phyloP scores from a whole-genome alignment of 495 filamentous ascomycete genomes.

The Aspergillus sclerotiicarbonarius region DNA sequence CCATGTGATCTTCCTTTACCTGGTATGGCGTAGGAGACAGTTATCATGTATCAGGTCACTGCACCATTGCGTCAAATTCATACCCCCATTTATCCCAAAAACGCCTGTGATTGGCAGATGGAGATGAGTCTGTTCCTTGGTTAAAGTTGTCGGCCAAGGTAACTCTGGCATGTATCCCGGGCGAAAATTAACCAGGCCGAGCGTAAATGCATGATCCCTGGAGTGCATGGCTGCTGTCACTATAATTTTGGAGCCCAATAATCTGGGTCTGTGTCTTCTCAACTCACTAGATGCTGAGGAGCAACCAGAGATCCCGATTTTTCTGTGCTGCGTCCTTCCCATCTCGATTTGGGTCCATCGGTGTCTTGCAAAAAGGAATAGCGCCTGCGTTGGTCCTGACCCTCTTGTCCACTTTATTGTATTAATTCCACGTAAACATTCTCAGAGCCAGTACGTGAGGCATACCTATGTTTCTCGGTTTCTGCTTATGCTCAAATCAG shows the following conservation, averaged over 20 bases:
- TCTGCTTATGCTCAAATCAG: background rate
- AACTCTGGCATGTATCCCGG: background rate
- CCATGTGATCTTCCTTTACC: conserved; percentile 2
- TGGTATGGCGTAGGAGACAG: background rate
- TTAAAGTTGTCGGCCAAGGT: background rate
- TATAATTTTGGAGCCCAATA: background rate
- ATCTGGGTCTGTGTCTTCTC: background rate
- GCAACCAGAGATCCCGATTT: background rate
- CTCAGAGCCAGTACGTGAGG: background rate
- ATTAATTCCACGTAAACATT: background rate
- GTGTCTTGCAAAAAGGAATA: background rate
- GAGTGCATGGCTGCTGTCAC: background rate
- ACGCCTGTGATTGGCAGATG: background rate
- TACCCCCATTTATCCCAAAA: background rate
- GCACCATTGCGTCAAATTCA: conserved; percentile 1
- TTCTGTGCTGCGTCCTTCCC: background rate
- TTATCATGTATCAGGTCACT: background rate
- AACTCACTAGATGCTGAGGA: background rate
- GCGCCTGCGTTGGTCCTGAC: background rate
- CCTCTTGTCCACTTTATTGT: background rate
- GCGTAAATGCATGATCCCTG: background rate
- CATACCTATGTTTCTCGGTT: background rate
- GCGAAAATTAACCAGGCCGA: background rate
- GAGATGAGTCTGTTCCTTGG: background rate
- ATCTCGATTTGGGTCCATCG: background rate